Evolutionary conservation across 2,329 filamentous ascomycete species (phyloP), one percentile per base, ranked within the genome.

Genomic region (Fusarium xyrophilum): DNA sequence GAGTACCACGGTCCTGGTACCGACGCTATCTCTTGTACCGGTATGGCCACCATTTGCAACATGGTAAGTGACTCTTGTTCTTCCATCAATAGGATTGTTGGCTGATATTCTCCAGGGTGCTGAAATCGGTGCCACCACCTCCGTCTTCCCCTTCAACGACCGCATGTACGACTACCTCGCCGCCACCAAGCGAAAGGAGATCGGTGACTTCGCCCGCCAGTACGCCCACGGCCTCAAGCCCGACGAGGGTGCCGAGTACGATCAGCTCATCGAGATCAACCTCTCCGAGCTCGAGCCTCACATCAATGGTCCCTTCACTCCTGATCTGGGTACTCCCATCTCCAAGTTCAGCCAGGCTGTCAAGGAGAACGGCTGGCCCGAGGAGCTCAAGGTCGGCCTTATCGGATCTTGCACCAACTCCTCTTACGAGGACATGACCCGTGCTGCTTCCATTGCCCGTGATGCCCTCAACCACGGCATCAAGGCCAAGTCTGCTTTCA

Each of bases 331-430:
- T 6, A 97, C 93, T 0, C 95, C 96, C 7, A 82, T 99, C 56
- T 97, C 94, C 50, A 86, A 90, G 76, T 99, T 99, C 83, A 93
- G 93, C 76, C 86, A 92, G 61, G 89, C 91, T 4, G 93, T 97
- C 25, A 86, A 91, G 79, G 86, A 91, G 73, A 93, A 97, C 79
- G 83, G 91, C 52, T 99, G 96, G 96, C 96, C 96, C 4, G 88
- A 92, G 76, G 93, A 90, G 67, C 91, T 99, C 65, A 96, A 93
- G 15, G 95, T 96, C 28, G 94, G 94, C 53, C 86, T 99, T 56
- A 99, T 99, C 76, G 96, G 96, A 64, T 97, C 93, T 82, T 99
- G 96, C 85, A 99, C 96, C 52, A 99, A 99, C 86, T 97, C 93
- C 79, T 98, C 96, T 4, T 99, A 98, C 79, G 91, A 97, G 81